These are phyloP conservation scores for Gnetum montanum DNA, from an alignment of 75 land plant species.

Conservation along the genomic window DNA sequence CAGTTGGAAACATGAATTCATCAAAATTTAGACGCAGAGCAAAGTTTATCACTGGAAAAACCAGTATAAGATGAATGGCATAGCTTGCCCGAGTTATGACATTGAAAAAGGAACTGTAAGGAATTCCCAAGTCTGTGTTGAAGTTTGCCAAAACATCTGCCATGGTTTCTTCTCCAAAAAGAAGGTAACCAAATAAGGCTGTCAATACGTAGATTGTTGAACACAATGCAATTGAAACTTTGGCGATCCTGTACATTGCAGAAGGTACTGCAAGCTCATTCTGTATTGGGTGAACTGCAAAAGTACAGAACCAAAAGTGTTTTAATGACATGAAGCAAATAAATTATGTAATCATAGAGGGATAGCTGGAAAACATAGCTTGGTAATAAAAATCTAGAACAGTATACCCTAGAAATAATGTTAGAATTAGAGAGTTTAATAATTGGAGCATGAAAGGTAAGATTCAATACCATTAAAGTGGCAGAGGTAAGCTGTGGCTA, in stretches of 20 bases:
- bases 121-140: constrained; percentile 83
- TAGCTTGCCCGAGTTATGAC: constrained; percentile 69
- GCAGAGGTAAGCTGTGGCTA: constrained; percentile 94
- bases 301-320: neutral
- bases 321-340: neutral
- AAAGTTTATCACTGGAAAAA: constrained; percentile 70
- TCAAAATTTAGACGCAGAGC: constrained; percentile 78
- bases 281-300: constrained; percentile 88
- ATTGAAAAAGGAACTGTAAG: constrained; percentile 54
- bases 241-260: constrained; percentile 40
- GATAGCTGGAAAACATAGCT: neutral
- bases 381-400: too few species aligned
- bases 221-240: constrained; percentile 55
- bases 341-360: neutral
- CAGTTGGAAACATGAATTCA: constrained; percentile 57
- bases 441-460: neutral
- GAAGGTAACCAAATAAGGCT: constrained; percentile 75
- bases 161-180: constrained; percentile 71
- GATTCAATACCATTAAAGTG: constrained; percentile 64
- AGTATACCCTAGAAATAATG: too few species aligned
- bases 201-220: constrained; percentile 63
- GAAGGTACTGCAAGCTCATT: constrained; percentile 71
- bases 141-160: constrained; percentile 90
- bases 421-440: neutral
- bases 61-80: constrained; percentile 74